Base-by-base conservation (phyloP, 23 red algal species). In the Porphyridium purpureum region DNA sequence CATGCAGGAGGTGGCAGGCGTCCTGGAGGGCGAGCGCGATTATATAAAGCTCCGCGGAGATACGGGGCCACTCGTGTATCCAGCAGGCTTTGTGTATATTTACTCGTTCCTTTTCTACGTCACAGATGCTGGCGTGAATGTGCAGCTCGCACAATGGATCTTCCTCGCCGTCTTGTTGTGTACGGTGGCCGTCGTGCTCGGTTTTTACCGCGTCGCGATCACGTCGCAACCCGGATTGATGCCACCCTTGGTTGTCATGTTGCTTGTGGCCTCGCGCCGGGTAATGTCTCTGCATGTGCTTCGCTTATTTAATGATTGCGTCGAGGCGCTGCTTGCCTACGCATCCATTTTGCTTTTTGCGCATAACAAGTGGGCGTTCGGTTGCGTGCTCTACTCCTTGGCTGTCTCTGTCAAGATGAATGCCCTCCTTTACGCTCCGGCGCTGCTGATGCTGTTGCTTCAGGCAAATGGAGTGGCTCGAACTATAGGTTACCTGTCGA, bases 381-480 rank as follows among this genome's bases (percentile, higher is more conserved):
- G 66, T 36, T 53, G 60, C 23, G 33, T 83, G 11, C 20, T 83
- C 14, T 84, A 70, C 35, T 68, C 59, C 7, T 29, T 83, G 25
- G 61, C 86, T 1, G 86, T 93, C 5, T 57, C 55, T 2, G 60
- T 93, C 24, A 93, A 93, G 67, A 93, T 93, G 86, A 93, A 83
- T 49, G 86, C 62, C 19, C 62, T 93, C 14, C 76, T 93, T 11
- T 83, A 75, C 34, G 75, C 78, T 2, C 86, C 86, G 7, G 81
- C 44, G 14, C 59, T 88, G 4, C 70, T 67, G 11, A 65, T 93
- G 27, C 42, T 93, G 5, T 29, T 82, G 5, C 62, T 62, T 28
- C 67, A 84, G 35, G 75, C 73, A 17, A 54, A 57, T 32, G 71
- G 74, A 1, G 21, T 31, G 22, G 33, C 54, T 20, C n/a, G 41